Conservation (phyloP, 2,329 filamentous ascomycete genomes). For the Ophiostoma pallidulum region DNA sequence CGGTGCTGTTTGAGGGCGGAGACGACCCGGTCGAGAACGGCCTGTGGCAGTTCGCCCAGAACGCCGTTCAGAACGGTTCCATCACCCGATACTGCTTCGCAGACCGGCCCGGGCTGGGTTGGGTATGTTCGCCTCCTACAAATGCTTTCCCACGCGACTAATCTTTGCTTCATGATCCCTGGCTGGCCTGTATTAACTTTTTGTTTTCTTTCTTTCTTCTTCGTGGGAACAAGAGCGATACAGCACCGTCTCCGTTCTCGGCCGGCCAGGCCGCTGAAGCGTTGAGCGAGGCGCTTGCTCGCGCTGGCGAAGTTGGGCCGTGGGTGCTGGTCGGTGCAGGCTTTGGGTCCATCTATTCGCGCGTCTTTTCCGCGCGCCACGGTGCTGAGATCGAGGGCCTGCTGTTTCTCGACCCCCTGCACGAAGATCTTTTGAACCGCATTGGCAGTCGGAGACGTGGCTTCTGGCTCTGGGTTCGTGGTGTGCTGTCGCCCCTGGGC, state of each 20-base stretch:
- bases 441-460: constrained; percentile 61
- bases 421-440: constrained; percentile 71
- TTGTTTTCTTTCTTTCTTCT: not conserved
- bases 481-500: constrained; percentile 78
- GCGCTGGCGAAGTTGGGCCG: constrained; percentile 73
- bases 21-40: constrained; percentile 70
- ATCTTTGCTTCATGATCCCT: too few species aligned
- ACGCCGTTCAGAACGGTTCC: constrained; percentile 66
- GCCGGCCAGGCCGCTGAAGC: constrained; percentile 88
- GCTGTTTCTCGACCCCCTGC: constrained; percentile 77
- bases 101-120: constrained; percentile 82
- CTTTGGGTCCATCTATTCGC: constrained; percentile 77
- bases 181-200: not conserved
- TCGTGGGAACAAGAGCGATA: constrained; percentile 49
- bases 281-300: constrained; percentile 73
- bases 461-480: constrained; percentile 78
- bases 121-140: constrained; percentile 35
- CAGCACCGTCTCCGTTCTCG: constrained; percentile 85
- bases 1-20: constrained; percentile 77
- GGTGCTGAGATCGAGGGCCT: constrained; percentile 64
- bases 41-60: constrained; percentile 70
- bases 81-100: constrained; percentile 91
- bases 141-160: too few species aligned
- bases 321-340: constrained; percentile 85
- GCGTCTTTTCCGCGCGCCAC: constrained; percentile 83